A percentile compares a stretch with the other conserved stretches of the same genome.
Evolutionary conservation across 2,329 filamentous ascomycete genomes (phyloP).

Genomic region (Phyllosticta citrichinensis): DNA sequence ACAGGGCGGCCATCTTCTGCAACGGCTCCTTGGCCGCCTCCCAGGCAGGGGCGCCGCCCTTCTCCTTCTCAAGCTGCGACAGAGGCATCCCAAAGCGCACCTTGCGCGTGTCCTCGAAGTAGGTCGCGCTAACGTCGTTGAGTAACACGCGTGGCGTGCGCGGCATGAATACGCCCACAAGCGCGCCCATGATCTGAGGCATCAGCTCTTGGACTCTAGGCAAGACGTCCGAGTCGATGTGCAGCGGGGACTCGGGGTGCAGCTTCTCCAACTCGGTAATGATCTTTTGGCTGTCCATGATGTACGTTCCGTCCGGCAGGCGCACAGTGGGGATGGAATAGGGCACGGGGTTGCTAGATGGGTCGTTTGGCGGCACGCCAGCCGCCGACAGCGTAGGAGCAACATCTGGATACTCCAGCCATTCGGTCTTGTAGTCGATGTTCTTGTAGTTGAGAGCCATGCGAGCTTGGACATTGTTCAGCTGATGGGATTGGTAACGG

Average conservation of each 20-base stretch:
- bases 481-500: background rate
- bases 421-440: conserved; percentile 57
- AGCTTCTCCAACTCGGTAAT: conserved; percentile 47
- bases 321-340: conserved; percentile 50
- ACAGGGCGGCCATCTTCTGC: conserved; percentile 29
- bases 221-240: conserved; percentile 35
- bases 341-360: conserved; percentile 20
- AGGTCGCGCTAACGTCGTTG: conserved; percentile 31
- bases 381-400: conserved; percentile 43
- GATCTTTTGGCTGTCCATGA: conserved; percentile 57
- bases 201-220: conserved; percentile 34
- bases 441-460: conserved; percentile 58
- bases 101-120: conserved; percentile 47
- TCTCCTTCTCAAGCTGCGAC: conserved; percentile 37
- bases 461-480: conserved; percentile 39
- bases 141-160: conserved; percentile 44
- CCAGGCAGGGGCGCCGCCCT: conserved; percentile 44
- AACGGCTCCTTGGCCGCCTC: conserved; percentile 30
- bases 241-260: conserved; percentile 49
- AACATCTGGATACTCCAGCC: conserved; percentile 60
- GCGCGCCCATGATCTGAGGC: conserved; percentile 18
- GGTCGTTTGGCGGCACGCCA: conserved; percentile 38
- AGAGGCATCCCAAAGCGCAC: conserved; percentile 43
- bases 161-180: conserved; percentile 26
- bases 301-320: conserved; percentile 46